Evolutionary conservation across 768 basidiomycete genomes (phyloP).

Genomic region (Mycena polygramma): DNA sequence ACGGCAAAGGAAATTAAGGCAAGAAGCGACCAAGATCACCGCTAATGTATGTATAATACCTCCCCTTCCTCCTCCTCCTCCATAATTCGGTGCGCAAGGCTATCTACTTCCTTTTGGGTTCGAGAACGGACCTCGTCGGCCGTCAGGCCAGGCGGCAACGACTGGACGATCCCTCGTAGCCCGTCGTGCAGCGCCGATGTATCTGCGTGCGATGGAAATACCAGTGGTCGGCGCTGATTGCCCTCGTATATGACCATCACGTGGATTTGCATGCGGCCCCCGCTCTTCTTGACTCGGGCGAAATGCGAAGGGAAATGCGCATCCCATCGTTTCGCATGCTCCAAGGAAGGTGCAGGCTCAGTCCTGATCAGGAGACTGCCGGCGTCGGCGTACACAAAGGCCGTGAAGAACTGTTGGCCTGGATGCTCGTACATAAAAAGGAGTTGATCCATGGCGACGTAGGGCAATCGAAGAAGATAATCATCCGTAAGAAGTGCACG

Average conservation of each 20-base stretch:
- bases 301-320: background rate
- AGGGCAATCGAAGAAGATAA: background rate
- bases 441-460: background rate
- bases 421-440: constrained; percentile 1
- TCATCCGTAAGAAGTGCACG: background rate
- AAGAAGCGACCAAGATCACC: too few relatives aligned
- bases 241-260: background rate
- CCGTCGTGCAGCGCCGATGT: background rate
- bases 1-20: too few relatives aligned
- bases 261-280: background rate
- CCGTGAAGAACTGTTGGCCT: background rate
- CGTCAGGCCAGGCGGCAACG: background rate
- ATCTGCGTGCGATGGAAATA: background rate
- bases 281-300: background rate
- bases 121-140: background rate
- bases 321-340: background rate
- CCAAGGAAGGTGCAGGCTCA: background rate
- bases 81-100: background rate
- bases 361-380: background rate
- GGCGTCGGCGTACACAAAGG: background rate
- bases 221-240: background rate
- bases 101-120: background rate
- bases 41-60: too few relatives aligned
- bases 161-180: background rate
- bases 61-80: too few relatives aligned